Percentiles rank a stretch among this genome's conserved stretches.
These are phyloP conservation scores for Geoglossum cookeanum DNA, from an alignment of 2,329 filamentous ascomycete genomes.

Conservation along the genomic window DNA sequence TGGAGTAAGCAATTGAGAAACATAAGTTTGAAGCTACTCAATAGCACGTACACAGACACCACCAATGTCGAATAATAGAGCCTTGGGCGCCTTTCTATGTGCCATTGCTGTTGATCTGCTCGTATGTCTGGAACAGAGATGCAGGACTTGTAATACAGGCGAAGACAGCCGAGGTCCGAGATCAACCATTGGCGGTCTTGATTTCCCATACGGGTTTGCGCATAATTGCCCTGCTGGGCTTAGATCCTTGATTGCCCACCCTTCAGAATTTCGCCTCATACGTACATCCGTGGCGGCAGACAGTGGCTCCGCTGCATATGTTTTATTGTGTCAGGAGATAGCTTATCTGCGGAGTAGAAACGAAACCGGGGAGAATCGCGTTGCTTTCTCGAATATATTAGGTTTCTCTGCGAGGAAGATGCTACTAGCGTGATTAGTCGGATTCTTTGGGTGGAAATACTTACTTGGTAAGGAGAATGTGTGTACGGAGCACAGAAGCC, in stretches of 20 bases:
- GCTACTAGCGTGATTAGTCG: no score
- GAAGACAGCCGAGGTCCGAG: neutral
- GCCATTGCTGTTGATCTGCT: neutral
- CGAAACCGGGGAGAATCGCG: no score
- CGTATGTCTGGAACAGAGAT: neutral
- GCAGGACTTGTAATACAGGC: neutral
- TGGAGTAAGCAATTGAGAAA: neutral
- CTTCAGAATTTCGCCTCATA: neutral
- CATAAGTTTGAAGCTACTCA: neutral
- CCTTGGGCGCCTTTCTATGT: slow-evolving; percentile 33
- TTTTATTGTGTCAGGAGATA: neutral
- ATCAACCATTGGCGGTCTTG: neutral
- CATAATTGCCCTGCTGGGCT: neutral
- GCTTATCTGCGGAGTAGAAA: no score
- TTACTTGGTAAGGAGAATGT: no score
- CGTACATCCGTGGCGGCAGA: neutral
- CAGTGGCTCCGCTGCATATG: neutral
- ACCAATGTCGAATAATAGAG: slow-evolving; percentile 84
- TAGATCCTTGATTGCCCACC: neutral
- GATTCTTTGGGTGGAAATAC: no score
- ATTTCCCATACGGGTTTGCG: no score
- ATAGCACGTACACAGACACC: slow-evolving; percentile 70
- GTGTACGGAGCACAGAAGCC: no score
- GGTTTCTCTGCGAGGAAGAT: no score
- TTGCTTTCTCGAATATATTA: no score